These are phyloP conservation scores for Sporothrix globosa DNA, from an alignment of 2,329 filamentous ascomycete species.

Conservation along the genomic window DNA sequence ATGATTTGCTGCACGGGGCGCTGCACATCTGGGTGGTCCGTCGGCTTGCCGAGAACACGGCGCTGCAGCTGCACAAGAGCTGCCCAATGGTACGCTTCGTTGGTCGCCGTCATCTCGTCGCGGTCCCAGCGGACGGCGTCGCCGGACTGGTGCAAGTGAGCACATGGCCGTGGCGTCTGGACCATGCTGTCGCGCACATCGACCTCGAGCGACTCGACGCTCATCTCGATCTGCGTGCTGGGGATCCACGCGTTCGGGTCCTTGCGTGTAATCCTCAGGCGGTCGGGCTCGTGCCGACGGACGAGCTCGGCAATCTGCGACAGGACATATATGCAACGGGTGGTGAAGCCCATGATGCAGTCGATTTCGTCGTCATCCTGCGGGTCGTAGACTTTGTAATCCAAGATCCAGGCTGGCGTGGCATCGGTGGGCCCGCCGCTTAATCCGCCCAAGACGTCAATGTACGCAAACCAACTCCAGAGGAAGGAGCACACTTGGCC, in stretches of 20 bases:
- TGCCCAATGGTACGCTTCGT: slow-evolving; percentile 79
- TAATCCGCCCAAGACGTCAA: slow-evolving; percentile 77
- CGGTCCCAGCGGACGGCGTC: slow-evolving; percentile 62
- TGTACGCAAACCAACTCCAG: slow-evolving; percentile 80
- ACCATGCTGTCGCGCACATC: slow-evolving; percentile 63
- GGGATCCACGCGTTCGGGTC: slow-evolving; percentile 56
- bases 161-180: slow-evolving; percentile 48
- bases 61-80: slow-evolving; percentile 75
- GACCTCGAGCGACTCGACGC: slow-evolving; percentile 62
- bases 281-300: slow-evolving; percentile 61
- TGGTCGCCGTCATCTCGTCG: slow-evolving; percentile 69
- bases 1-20: slow-evolving; percentile 66
- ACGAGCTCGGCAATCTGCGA: slow-evolving; percentile 73
- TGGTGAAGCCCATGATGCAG: slow-evolving; percentile 79
- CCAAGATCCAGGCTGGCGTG: slow-evolving; percentile 56
- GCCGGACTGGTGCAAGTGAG: slow-evolving; percentile 52
- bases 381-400: slow-evolving; percentile 54
- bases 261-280: slow-evolving; percentile 25
- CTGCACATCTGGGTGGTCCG: slow-evolving; percentile 63
- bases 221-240: slow-evolving; percentile 53
- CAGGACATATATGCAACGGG: slow-evolving; percentile 69
- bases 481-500: slow-evolving; percentile 72
- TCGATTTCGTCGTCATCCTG: slow-evolving; percentile 70
- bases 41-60: slow-evolving; percentile 67
- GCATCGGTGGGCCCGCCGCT: slow-evolving; percentile 60